Evolutionary conservation across 108 stramenopile species (phyloP), one percentile per base, ranked within the genome.

Genomic region (Seminavis robusta): DNA sequence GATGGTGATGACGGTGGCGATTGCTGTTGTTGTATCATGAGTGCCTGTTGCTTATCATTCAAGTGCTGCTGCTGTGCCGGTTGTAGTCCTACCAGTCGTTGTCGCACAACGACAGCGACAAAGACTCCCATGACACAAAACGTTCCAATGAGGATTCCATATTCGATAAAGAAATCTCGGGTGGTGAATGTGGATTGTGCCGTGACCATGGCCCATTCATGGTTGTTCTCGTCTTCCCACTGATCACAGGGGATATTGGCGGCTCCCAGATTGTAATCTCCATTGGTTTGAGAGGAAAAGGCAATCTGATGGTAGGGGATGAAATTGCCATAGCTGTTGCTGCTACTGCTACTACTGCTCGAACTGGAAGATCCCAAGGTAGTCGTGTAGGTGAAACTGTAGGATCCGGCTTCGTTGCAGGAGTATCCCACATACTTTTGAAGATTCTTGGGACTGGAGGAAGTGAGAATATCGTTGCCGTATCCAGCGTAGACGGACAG

Each of bases 241-340:
- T 27, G n/a, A 25, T 11, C 16, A 34, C 56, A 49, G 8, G 47
- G 33, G 20, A 67, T 59, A 59, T 67, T 67, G 13, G 52, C 49
- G 8, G 47, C 66, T 24, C 66, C 66, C 15, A 67, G 58, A 52
- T 52, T 34, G n/a, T 30, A 67, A 2, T 51, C 66, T 16, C 33
- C 47, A 27, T 67, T 50, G 6, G 8, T 24, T 43, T 33, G 25
- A 11, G 47, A 17, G 7, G 58, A 59, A 36, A 67, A 67, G 15
- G 58, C 57, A 11, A 67, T 43, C 9, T 41, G 32, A 15, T n/a
- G 38, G 16, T 19, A 49, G 3, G 13, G 66, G 57, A 51, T 21
- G 29, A 33, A 67, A 67, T 25, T 59, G 21, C 19, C 10, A 23
- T 59, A 34, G n/a, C n/a, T 23, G 20, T 44, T 28, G 11, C 39